Evolutionary conservation across 1,284 basidiomycete genomes (phyloP), one percentile per base, ranked within the genome.

Genomic region (Marasmius fiardii): DNA sequence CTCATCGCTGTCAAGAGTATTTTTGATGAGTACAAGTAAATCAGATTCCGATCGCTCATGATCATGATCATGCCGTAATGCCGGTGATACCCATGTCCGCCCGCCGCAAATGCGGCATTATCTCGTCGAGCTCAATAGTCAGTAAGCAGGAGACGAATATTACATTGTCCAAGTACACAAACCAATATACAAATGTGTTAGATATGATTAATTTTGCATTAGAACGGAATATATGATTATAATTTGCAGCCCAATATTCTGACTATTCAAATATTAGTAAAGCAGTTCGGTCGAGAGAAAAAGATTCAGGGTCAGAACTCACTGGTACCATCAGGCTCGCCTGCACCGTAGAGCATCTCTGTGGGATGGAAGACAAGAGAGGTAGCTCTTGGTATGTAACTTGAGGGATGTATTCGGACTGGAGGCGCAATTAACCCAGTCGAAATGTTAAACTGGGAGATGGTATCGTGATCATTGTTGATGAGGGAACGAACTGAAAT

Each of bases 321-420:
- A 89, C 87, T 78, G 56, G 78, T 79, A 7, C 90, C 89, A 68
- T 93, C 90, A 55, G 85, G 79, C 50, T 81, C 79, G 21, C 90
- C 89, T 24, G 86, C 67, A 16, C 83, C 88, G 63, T 85, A 89
- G 55, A 92, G 65, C 90, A 92, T 91, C 69, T 92, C 88, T 56
- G 80, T 78, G 4, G 90, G 90, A 68, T 92, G 90, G 77, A 92
- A 92, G 2, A 76, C 74, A 43, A 92, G 71, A 18, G 86, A 86
- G 53, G 80, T 83, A 39, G 74, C 73, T 57, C 86, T 75, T 35
- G 85, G 82, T 54, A 87, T 84, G 65, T 78, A 87, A 1, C 79
- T 74, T 16, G 82, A 84, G 3, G 82, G 77, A 35, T 76, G 66
- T 8, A 75, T 73, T 51, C 85, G 79, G 34, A 79, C 68, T 10